These are phyloP conservation scores for Cutaneotrichosporon sp. DNA, from an alignment of 1,284 basidiomycete species.

Conservation along the genomic window DNA sequence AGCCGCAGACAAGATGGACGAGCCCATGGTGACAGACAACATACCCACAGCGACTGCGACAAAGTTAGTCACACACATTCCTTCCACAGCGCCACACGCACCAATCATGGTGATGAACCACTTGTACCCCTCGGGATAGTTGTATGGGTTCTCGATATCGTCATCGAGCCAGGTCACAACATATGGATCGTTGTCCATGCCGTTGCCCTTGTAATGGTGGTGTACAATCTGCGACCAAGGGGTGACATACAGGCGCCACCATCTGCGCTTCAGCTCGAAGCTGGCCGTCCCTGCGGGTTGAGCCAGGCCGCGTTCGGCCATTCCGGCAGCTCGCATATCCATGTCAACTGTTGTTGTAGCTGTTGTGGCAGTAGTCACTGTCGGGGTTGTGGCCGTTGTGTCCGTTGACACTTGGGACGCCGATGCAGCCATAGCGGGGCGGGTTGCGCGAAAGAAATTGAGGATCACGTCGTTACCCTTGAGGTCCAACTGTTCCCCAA, in stretches of 20 bases:
- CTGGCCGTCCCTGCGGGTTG: no score
- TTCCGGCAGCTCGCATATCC: no score
- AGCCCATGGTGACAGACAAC: conserved; percentile 25
- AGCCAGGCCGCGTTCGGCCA: no score
- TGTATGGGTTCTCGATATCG: conserved; percentile 34
- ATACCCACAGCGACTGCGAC: conserved; percentile 17
- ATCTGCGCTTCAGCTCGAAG: no score
- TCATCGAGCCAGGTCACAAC: conserved; percentile 36
- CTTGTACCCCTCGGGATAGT: conserved; percentile 26
- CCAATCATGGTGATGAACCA: conserved; percentile 27
- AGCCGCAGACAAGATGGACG: conserved; percentile 24
- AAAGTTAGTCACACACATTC: conserved; percentile 10
- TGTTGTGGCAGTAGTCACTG: no score
- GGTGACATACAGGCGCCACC: conserved; percentile 11
- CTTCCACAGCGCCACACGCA: background rate
- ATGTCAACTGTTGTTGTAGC: no score
- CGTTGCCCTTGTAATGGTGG: conserved; percentile 21
- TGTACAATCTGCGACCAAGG: conserved; percentile 5
- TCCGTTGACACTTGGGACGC: no score
- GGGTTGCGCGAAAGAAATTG: no score
- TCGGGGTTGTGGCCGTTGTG: no score
- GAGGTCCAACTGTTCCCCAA: no score
- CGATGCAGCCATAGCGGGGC: no score
- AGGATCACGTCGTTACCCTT: no score
- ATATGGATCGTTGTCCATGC: conserved; percentile 45